phyloP scores from a whole-genome alignment of 2,329 filamentous ascomycete genomes.

The Fusarium sp. region DNA sequence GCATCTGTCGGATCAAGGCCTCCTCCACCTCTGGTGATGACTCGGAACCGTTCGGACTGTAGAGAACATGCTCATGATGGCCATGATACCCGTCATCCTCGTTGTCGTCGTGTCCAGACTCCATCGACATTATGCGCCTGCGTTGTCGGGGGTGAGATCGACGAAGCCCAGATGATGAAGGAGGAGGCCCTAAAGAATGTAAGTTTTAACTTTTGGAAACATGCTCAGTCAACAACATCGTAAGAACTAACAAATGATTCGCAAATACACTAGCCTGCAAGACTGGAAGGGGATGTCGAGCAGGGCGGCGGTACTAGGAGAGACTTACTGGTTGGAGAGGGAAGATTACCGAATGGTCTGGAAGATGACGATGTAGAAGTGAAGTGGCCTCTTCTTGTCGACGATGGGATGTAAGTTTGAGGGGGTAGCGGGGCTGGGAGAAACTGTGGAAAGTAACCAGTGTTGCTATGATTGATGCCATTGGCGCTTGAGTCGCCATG shows the following conservation, averaged over 20 bases:
- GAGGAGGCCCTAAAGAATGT: slow-evolving; percentile 26
- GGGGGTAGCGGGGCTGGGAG: slow-evolving; percentile 28
- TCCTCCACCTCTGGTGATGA: slow-evolving; percentile 42
- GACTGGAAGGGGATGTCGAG: not conserved
- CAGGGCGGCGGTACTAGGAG: not conserved
- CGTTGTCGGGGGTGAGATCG: slow-evolving; percentile 40
- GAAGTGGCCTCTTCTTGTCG: slow-evolving; percentile 26
- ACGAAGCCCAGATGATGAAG: slow-evolving; percentile 38
- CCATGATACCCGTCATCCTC: slow-evolving; percentile 22
- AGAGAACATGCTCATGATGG: slow-evolving; percentile 20
- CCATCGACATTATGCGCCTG: slow-evolving; percentile 39
- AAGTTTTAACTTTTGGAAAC: slow-evolving; percentile 12
- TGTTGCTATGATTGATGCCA: slow-evolving; percentile 27
- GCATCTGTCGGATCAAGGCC: slow-evolving; percentile 50
- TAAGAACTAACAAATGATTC: not conserved
- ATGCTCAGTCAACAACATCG: not conserved
- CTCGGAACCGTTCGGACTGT: slow-evolving; percentile 8
- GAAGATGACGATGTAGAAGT: slow-evolving; percentile 24
- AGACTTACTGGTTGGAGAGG: slow-evolving; percentile 37
- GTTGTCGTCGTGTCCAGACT: slow-evolving; percentile 34
- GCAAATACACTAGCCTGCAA: slow-evolving; percentile 1
- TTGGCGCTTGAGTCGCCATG: slow-evolving; percentile 29
- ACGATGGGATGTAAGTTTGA: slow-evolving; percentile 18
- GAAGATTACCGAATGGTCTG: slow-evolving; percentile 28
- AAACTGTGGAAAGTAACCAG: slow-evolving; percentile 16